Conservation (phyloP, 805 yeast genomes). For the Spathaspora gorwiae region DNA sequence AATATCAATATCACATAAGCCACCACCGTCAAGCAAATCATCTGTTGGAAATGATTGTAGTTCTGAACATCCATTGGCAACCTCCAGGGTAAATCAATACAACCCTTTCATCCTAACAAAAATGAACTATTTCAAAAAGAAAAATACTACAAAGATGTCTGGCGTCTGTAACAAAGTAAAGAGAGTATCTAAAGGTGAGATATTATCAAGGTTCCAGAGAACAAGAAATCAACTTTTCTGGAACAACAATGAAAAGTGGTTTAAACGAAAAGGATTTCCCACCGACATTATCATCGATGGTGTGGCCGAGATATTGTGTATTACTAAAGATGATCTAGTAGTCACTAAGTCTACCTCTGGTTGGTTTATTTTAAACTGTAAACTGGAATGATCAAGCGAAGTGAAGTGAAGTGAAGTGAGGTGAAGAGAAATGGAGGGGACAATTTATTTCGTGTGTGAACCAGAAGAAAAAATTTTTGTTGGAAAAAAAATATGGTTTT, state of each 20-base stretch:
- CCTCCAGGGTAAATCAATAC: not conserved
- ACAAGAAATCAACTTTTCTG: not conserved
- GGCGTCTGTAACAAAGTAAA: not conserved
- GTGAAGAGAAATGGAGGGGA: too few relatives aligned
- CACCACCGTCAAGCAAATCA: not conserved
- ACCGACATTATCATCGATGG: not conserved
- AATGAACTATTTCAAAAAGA: constrained; percentile 5
- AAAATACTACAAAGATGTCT: not conserved
- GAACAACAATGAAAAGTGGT: constrained; percentile 3
- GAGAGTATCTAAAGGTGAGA: not conserved
- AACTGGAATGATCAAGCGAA: not conserved
- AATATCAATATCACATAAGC: not conserved
- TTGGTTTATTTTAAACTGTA: not conserved
- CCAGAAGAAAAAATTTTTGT: constrained; percentile 4
- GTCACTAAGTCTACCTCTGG: not conserved
- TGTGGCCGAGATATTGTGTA: not conserved
- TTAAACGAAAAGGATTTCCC: constrained; percentile 6
- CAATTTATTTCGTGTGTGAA: not conserved
- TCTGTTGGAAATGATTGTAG: not conserved
- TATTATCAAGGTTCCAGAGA: not conserved
- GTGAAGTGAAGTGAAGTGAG: too few relatives aligned
- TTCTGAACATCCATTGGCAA: not conserved
- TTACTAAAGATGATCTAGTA: not conserved
- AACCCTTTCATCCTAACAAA: constrained; percentile 5
- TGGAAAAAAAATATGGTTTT: not conserved